Percentiles rank a stretch among this genome's conserved stretches.
These are phyloP conservation scores for Sphagnurus paluster DNA, from an alignment of 1,284 basidiomycete species.

Conservation along the genomic window DNA sequence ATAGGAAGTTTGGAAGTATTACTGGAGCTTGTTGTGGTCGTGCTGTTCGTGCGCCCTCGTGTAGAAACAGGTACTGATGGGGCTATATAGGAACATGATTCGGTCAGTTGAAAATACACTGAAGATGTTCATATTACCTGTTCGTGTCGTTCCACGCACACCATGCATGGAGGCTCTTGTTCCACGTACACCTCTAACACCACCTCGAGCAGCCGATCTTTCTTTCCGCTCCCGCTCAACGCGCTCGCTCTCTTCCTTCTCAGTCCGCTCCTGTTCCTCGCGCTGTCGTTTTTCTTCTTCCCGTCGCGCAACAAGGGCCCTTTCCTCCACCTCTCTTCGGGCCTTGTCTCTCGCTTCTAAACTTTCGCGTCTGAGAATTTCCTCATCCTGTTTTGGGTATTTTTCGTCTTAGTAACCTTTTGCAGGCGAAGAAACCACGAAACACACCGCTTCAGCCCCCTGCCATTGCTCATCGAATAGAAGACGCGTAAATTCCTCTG, in stretches of 20 bases:
- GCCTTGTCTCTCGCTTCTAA: slow-evolving; percentile 45
- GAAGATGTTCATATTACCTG: slow-evolving; percentile 24
- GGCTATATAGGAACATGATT: neutral
- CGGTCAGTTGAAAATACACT: neutral
- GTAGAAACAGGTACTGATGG: neutral
- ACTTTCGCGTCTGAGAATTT: slow-evolving; percentile 48
- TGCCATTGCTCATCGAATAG: slow-evolving; percentile 76
- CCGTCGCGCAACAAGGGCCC: slow-evolving; percentile 42
- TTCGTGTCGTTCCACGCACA: slow-evolving; percentile 35
- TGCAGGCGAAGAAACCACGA: neutral
- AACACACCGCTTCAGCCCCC: slow-evolving; percentile 65
- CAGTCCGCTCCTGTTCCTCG: slow-evolving; percentile 51
- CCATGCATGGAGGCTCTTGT: slow-evolving; percentile 50
- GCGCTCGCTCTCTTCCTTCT: slow-evolving; percentile 47
- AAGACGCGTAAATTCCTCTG: slow-evolving; percentile 62
- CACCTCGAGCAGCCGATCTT: slow-evolving; percentile 37
- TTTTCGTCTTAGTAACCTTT: neutral
- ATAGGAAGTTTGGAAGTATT: slow-evolving; percentile 15
- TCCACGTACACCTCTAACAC: slow-evolving; percentile 55
- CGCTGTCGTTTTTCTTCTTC: slow-evolving; percentile 50
- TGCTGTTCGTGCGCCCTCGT: slow-evolving; percentile 7
- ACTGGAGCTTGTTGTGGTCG: neutral
- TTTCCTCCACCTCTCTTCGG: slow-evolving; percentile 52
- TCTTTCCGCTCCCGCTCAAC: slow-evolving; percentile 42
- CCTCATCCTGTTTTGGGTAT: slow-evolving; percentile 58